A percentile compares a stretch with the other conserved stretches of the same genome.
phyloP scores from a whole-genome alignment of 306 rosid genomes.

The Malus sieversii region DNA sequence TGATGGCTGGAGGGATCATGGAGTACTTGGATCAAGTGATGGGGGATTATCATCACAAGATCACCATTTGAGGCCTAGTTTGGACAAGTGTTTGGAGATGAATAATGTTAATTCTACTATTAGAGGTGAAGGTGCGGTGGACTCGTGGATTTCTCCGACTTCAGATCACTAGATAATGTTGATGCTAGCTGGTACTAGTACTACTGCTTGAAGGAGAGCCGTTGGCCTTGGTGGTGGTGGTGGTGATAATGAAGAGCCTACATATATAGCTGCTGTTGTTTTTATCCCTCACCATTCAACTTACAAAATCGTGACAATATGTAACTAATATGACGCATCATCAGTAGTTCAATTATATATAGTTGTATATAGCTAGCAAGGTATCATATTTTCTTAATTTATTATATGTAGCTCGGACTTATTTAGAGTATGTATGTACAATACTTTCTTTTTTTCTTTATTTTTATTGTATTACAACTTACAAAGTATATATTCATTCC shows the following conservation, averaged over 20 bases:
- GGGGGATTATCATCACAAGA: background rate
- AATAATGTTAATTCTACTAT: slow-evolving; percentile 13
- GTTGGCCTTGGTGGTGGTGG: slow-evolving; percentile 25
- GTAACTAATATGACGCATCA: background rate
- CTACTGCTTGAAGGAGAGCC: slow-evolving; percentile 1
- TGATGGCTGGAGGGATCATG: background rate
- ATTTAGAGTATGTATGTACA: background rate
- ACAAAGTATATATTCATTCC: background rate
- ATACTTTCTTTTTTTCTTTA: background rate
- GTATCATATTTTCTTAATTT: background rate
- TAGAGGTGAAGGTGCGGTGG: slow-evolving; percentile 51
- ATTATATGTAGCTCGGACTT: background rate
- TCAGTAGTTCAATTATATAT: background rate
- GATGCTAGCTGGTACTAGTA: background rate
- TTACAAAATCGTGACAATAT: background rate
- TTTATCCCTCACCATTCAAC: slow-evolving; percentile 12
- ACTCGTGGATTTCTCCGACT: slow-evolving; percentile 62
- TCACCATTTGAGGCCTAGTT: slow-evolving; percentile 19
- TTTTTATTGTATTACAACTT: background rate
- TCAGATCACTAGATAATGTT: slow-evolving; percentile 35
- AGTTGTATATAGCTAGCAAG: background rate
- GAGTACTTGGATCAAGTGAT: background rate
- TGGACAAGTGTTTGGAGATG: slow-evolving; percentile 31
- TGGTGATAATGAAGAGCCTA: slow-evolving; percentile 20
- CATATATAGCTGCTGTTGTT: background rate